A percentile compares a stretch with the other conserved stretches of the same genome.
These are phyloP conservation scores for Bruguiera parviflora DNA, from an alignment of 345 rosid genomes.

Conservation along the genomic window DNA sequence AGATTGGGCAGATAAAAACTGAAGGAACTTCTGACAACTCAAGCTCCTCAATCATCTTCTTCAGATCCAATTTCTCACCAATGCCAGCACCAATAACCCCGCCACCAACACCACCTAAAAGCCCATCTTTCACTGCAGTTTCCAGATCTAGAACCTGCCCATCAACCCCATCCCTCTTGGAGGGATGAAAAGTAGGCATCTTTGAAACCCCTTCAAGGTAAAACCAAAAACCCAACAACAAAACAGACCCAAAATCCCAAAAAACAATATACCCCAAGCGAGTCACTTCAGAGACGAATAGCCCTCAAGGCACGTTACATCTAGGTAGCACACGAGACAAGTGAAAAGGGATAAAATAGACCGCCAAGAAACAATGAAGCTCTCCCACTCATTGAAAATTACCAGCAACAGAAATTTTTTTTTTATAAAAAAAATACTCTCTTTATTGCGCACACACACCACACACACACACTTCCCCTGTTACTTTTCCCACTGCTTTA, in stretches of 20 bases:
- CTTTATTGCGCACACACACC: constrained; percentile 22
- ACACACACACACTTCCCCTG: constrained; percentile 11
- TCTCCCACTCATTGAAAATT: constrained; percentile 28
- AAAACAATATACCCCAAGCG: constrained; percentile 4
- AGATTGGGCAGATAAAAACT: constrained; percentile 73
- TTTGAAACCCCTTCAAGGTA: constrained; percentile 3
- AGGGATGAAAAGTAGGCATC: constrained; percentile 59
- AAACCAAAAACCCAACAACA: not conserved
- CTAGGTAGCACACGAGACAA: constrained; percentile 19
- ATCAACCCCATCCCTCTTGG: constrained; percentile 39
- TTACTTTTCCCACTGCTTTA: constrained; percentile 33
- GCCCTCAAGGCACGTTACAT: constrained; percentile 33
- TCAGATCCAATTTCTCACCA: constrained; percentile 56
- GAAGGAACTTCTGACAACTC: constrained; percentile 52
- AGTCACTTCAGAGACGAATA: constrained; percentile 26
- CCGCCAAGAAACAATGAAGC: constrained; percentile 9
- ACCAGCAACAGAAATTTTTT: constrained; percentile 8
- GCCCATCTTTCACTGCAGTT: constrained; percentile 63
- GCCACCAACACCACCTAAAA: constrained; percentile 47
- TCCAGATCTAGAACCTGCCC: constrained; percentile 61
- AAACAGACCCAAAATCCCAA: constrained; percentile 9
- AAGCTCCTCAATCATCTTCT: constrained; percentile 60
- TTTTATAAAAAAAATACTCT: not conserved
- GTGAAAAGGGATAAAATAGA: constrained; percentile 14
- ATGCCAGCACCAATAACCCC: constrained; percentile 24